Evolutionary conservation across 1,284 basidiomycete genomes (phyloP).

Genomic region (Leucoagaricus sp.): DNA sequence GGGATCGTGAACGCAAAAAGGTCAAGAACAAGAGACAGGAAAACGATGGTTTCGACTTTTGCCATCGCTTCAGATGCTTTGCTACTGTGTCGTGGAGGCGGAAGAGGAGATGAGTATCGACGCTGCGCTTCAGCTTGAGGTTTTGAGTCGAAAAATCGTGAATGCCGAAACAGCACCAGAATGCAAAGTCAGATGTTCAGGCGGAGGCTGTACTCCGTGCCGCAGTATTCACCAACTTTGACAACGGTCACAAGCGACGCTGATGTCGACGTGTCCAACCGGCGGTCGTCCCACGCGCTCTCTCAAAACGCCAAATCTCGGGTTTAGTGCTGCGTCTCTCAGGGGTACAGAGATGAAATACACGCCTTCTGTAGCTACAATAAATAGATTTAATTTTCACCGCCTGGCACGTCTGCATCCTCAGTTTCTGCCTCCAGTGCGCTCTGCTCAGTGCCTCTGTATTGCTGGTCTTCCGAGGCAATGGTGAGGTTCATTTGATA

Average conservation of each 20-base stretch:
- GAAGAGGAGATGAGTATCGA: slow-evolving; percentile 3
- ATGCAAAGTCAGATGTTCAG: not conserved
- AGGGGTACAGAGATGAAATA: not conserved
- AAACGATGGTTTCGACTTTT: slow-evolving; percentile 75
- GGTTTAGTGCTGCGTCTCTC: not conserved
- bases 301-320: not conserved
- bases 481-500: slow-evolving; percentile 81
- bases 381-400: slow-evolving; percentile 16
- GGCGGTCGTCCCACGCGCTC: not conserved
- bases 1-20: slow-evolving; percentile 94
- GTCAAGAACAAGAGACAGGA: slow-evolving; percentile 83
- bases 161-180: not conserved
- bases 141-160: not conserved
- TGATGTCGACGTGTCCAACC: slow-evolving; percentile 3
- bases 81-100: not conserved
- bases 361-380: slow-evolving; percentile 12
- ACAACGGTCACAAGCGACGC: not conserved
- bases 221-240: slow-evolving; percentile 1
- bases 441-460: slow-evolving; percentile 47
- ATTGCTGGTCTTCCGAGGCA: slow-evolving; percentile 83
- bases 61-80: slow-evolving; percentile 46
- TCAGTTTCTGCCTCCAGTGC: slow-evolving; percentile 23
- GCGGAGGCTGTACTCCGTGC: not conserved
- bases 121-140: not conserved
- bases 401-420: slow-evolving; percentile 24